These are phyloP conservation scores for Penicillium antarcticum DNA, from an alignment of 495 filamentous ascomycete species.

Conservation along the genomic window DNA sequence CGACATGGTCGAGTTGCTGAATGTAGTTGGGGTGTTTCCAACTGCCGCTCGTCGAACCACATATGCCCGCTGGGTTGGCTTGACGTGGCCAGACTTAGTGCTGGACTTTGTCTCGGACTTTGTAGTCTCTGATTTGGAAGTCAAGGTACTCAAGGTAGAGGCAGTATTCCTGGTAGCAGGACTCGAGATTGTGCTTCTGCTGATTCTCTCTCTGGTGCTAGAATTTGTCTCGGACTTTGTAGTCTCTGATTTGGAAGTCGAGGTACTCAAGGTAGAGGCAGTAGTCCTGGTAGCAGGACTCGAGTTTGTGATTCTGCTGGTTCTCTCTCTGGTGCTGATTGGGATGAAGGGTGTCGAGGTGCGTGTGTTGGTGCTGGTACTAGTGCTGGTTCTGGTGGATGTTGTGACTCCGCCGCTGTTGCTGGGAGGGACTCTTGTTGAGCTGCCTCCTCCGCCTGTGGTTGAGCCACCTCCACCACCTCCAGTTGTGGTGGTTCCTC, in stretches of 20 bases:
- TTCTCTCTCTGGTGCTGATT: not conserved
- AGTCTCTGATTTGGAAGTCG: not conserved
- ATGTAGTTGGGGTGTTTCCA: conserved; percentile 13
- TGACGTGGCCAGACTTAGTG: not conserved
- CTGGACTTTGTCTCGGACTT: too few relatives aligned
- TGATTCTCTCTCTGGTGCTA: not conserved
- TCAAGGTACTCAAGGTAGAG: conserved; percentile 1
- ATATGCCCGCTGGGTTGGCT: conserved; percentile 1
- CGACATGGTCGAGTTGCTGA: conserved; percentile 13
- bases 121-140: not conserved
- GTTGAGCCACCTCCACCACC: not conserved
- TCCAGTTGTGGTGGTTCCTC: not conserved
- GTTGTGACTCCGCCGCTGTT: not conserved
- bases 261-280: conserved; percentile 1
- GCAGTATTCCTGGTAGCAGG: not conserved
- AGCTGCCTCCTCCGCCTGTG: not conserved
- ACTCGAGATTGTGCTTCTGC: not conserved
- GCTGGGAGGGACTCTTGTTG: not conserved
- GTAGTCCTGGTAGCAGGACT: not conserved
- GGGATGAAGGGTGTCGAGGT: conserved; percentile 15
- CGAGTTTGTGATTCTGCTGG: not conserved
- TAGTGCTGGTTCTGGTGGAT: not conserved
- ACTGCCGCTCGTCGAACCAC: conserved; percentile 5
- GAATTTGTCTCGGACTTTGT: too few relatives aligned
- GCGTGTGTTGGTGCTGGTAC: not conserved